A percentile compares a stretch with the other conserved stretches of the same genome.
phyloP scores from a whole-genome alignment of 768 basidiomycete species.

The Collybiopsis confluens region DNA sequence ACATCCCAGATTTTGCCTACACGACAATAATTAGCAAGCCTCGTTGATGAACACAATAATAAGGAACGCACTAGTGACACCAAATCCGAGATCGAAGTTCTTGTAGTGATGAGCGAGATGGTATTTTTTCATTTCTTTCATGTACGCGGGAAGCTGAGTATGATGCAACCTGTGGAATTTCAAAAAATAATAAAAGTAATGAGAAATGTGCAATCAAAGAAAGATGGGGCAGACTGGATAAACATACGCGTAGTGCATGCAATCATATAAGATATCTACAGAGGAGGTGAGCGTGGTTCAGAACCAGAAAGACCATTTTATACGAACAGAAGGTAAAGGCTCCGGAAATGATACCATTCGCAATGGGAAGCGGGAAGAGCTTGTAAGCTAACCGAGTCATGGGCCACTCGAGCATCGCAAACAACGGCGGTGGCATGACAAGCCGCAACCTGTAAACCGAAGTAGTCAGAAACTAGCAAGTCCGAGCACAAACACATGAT shows the following conservation, averaged over 20 bases:
- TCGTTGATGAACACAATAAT: constrained; percentile 1
- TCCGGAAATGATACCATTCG: constrained; percentile 91
- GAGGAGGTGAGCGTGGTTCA: constrained; percentile 9
- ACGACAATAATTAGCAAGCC: neutral
- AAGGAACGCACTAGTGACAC: constrained; percentile 79
- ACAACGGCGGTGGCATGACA: constrained; percentile 94
- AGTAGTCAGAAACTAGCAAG: neutral
- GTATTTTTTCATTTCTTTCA: constrained; percentile 94
- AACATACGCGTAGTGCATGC: constrained; percentile 87
- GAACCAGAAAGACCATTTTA: neutral
- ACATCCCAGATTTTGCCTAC: constrained; percentile 91
- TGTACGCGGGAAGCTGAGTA: constrained; percentile 77
- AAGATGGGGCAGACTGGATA: constrained; percentile 2
- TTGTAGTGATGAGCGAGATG: constrained; percentile 98
- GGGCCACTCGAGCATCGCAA: constrained; percentile 71
- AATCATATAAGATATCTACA: constrained; percentile 80
- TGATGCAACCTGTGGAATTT: constrained; percentile 68
- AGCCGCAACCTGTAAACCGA: constrained; percentile 62
- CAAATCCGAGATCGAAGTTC: constrained; percentile 96
- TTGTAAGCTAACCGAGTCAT: constrained; percentile 82
- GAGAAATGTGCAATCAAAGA: constrained; percentile 11
- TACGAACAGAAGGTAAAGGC: constrained; percentile 70
- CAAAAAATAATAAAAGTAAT: no score
- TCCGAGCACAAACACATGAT: constrained; percentile 16
- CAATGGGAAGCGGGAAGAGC: constrained; percentile 78